These are phyloP conservation scores for Alopecurus myosuroides DNA, from an alignment of 176 grass and related monocot genomes.

Conservation along the genomic window DNA sequence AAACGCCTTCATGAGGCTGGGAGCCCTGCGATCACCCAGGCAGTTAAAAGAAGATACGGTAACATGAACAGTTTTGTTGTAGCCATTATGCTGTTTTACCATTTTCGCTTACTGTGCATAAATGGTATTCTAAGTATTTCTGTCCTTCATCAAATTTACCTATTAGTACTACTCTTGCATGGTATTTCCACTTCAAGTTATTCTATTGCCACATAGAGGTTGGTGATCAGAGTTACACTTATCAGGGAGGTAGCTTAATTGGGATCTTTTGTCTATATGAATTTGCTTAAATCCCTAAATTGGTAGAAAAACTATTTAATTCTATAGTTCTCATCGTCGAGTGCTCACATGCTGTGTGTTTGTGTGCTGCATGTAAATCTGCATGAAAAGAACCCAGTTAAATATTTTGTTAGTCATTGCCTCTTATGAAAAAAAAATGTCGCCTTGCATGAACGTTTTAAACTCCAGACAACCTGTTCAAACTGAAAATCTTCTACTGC, in stretches of 20 bases:
- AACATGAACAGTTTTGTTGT: conserved; percentile 10
- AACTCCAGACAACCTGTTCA: neutral
- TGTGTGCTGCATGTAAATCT: conserved; percentile 1
- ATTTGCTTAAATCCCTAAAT: neutral
- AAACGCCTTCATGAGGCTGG: conserved; percentile 33
- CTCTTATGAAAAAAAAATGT: neutral
- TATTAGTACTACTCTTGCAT: neutral
- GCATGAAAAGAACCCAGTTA: neutral
- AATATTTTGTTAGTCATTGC: neutral
- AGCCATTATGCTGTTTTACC: neutral
- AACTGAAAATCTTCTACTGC: neutral
- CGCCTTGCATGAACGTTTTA: neutral
- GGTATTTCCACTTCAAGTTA: neutral
- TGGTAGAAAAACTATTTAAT: neutral
- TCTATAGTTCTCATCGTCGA: neutral
- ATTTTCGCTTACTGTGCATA: neutral
- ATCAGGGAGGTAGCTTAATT: neutral
- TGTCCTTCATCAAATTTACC: neutral
- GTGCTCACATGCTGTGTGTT: neutral
- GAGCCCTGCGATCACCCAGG: conserved; percentile 33
- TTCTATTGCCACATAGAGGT: neutral
- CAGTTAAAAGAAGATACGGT: conserved; percentile 70
- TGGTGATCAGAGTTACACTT: neutral
- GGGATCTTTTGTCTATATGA: neutral
- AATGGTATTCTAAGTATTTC: neutral